Conservation (phyloP, 176 grass and related monocot species). For the Saccharum spontaneum region DNA sequence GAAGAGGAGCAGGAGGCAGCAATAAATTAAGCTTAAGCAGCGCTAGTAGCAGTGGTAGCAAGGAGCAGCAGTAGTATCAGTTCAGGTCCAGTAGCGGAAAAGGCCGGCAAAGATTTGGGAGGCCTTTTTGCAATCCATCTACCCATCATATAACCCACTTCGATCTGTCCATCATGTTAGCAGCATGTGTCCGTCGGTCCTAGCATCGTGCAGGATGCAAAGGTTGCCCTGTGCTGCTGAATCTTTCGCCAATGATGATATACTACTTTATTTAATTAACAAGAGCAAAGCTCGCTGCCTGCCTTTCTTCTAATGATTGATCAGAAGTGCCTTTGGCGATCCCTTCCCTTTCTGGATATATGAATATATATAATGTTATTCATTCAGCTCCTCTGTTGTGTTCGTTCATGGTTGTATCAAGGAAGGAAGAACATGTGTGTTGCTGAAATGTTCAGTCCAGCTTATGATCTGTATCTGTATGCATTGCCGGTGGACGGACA, state of each 20-base stretch:
- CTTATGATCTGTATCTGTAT: background rate
- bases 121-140: constrained; percentile 38
- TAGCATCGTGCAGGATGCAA: background rate
- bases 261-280: background rate
- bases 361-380: background rate
- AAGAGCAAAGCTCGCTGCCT: constrained; percentile 47
- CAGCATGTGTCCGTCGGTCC: background rate
- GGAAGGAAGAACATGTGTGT: too few relatives aligned
- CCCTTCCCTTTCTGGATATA: background rate
- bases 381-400: background rate
- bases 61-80: constrained; percentile 27
- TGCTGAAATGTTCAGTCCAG: background rate
- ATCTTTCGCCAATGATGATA: background rate
- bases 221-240: constrained; percentile 15
- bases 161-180: constrained; percentile 15
- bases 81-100: background rate
- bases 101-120: constrained; percentile 40
- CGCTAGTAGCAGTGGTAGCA: constrained; percentile 17
- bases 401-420: background rate
- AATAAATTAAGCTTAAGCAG: constrained; percentile 32
- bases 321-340: background rate
- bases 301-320: constrained; percentile 28
- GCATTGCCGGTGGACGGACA: background rate
- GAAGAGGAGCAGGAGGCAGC: background rate
- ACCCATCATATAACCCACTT: constrained; percentile 13